Percentiles rank a stretch among this genome's conserved stretches.
Evolutionary conservation across 1,284 basidiomycete species (phyloP).

Genomic region (Cryptococcus sp.): DNA sequence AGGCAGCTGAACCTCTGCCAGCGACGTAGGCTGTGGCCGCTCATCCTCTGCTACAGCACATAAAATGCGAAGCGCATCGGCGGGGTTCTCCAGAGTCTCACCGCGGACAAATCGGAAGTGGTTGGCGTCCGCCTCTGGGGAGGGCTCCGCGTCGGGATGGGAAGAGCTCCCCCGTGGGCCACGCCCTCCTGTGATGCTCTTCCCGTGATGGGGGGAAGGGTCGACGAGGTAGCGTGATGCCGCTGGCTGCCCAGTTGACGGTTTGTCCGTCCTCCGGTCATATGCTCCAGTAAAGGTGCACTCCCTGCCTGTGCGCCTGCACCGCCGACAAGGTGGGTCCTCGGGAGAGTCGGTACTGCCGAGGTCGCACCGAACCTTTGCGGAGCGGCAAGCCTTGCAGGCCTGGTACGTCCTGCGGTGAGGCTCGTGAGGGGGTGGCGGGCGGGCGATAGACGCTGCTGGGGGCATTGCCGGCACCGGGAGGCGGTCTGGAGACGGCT

Average conservation of each 20-base stretch:
- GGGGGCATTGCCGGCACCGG: background rate
- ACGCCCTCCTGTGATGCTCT: no score
- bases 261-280: background rate
- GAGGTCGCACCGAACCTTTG: conserved; percentile 2
- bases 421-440: background rate
- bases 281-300: conserved; percentile 15
- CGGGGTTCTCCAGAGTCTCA: conserved; percentile 22
- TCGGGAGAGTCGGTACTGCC: conserved; percentile 1
- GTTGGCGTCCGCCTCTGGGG: background rate
- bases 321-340: conserved; percentile 29
- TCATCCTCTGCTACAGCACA: conserved; percentile 18
- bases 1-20: background rate
- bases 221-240: background rate
- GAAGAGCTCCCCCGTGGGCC: no score
- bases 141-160: background rate
- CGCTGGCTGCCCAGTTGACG: background rate
- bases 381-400: conserved; percentile 1
- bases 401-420: conserved; percentile 3
- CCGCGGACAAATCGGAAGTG: conserved; percentile 18
- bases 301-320: conserved; percentile 17
- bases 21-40: background rate
- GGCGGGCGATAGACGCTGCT: background rate
- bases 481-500: no score
- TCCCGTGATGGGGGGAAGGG: no score
- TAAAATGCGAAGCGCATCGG: conserved; percentile 21